phyloP scores from a whole-genome alignment of 208 protist species.

The Leishmania guyanensis region DNA sequence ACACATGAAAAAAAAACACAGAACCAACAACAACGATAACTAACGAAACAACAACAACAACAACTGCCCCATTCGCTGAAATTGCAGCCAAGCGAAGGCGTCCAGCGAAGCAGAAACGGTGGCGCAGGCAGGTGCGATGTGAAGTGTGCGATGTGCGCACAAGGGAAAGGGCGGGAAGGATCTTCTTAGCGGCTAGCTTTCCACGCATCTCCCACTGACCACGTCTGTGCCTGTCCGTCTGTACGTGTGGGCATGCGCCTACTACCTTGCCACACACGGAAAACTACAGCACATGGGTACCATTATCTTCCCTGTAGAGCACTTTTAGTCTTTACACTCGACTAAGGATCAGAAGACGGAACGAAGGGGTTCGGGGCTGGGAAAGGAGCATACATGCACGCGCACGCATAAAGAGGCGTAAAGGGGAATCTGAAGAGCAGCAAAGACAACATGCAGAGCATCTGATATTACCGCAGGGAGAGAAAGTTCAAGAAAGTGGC shows the following conservation, averaged over 20 bases:
- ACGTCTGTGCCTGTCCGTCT: too few relatives aligned
- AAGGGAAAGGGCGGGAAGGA: background rate
- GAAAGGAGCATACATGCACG: background rate
- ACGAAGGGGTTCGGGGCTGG: too few relatives aligned
- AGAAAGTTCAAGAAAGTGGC: background rate
- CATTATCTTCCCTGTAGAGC: background rate
- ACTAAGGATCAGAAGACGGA: background rate
- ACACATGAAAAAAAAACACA: slow-evolving; percentile 3
- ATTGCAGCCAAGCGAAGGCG: background rate
- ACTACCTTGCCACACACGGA: background rate
- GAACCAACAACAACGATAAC: background rate
- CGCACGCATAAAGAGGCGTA: background rate
- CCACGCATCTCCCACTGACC: background rate
- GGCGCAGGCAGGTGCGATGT: background rate
- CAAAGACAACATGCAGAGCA: background rate
- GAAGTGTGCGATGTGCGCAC: background rate
- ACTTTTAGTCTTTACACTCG: background rate
- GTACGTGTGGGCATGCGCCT: background rate
- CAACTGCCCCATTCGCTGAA: background rate
- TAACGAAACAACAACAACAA: background rate
- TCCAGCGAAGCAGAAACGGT: too few relatives aligned
- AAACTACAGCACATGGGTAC: background rate
- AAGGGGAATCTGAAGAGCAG: background rate
- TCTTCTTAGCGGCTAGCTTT: slow-evolving; percentile 7
- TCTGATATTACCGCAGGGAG: background rate